Evolutionary conservation across 106 monocot genomes (phyloP), one percentile per base, ranked within the genome.

Genomic region (Allium sativum): DNA sequence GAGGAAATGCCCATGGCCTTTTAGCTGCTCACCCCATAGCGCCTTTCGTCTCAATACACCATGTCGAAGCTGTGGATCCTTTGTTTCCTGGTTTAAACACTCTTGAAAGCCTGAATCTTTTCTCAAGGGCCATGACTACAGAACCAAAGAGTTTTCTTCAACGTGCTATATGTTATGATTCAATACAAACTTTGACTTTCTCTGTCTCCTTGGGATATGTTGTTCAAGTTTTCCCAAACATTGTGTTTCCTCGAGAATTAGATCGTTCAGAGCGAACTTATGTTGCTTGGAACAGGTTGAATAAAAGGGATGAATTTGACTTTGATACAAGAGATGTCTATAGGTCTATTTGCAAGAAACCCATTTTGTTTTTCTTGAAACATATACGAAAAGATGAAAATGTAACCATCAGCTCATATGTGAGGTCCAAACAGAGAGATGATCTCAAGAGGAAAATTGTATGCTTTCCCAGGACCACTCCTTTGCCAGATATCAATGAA

Each of bases 11-110:
- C 8, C 76, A 76, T 69, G 91, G 91, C 15, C 70, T 98, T 50
- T 73, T 98, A 69, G 96, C 91, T 44, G 82, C 88, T 48, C 96
- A 90, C 55, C 91, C 87, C 0, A 70, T 98, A 45, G 68, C 87
- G 66, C 87, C 96, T 46, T 91, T 91, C 59, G 61, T 96, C 43
- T 80, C 87, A 1, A 80, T 96, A 62, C 96, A 91, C 71, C 91
- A 96, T 69, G 73, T 91, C 59, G 96, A 92, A 70, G 69, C 77
- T 53, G 90, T 95, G 21, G 77, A 95, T 8, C 79, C 91, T 17
- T 56, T 91, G 10, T 96, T 77, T 64, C 91, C 91, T 61, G 96
- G 87, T 18, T 74, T 84, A 64, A 82, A 58, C 77, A 73, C 75
- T 46, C 72, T 90, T 1, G 64, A 82, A 53, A 82, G 84, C 68